Evolutionary conservation across 805 yeast species (phyloP), one percentile per base, ranked within the genome.

Genomic region (Barnettozyma sucrosica): DNA sequence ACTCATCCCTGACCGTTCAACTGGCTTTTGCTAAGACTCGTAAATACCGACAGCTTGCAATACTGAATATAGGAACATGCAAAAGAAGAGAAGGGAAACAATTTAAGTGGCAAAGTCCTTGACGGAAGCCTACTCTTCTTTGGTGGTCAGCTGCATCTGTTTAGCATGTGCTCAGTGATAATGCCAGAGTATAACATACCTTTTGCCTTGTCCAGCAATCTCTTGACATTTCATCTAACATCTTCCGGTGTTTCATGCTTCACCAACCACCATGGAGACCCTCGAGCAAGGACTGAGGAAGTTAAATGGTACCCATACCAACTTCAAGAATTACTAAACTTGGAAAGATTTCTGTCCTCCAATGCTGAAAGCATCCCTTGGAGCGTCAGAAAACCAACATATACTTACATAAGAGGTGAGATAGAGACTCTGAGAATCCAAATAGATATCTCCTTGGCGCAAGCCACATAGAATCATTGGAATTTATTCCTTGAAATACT

Each of bases 191-290:
- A 51, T 38, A 59, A 59, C 33, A 53, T 16, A 3, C 48, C 43
- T 9, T 39, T 4, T 23, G 37, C 49, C 11, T 43, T 43, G 2
- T 50, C 40, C 1, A 56, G 36, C 7, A 58, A 19, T 47, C 59
- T 58, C 52, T 58, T 58, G 39, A 69, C 46, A 10, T 67, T 55
- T 10, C 48, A 44, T 44, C 57, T 63, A 25, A 75, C 75, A 18
- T 70, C 69, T 3, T 51, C 62, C 21, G 50, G 37, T 44, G 56
- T 55, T 10, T 70, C 71, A 25, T 63, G 62, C 49, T 65, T 69
- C 26, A 66, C 66, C 45, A 71, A 59, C 71, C 69, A 71, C 74
- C 74, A 72, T 13, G 78, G 78, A 9, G 75, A 70, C 43, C 72
- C 76, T 1, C 77, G 76, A 20, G 75, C 71, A 11, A 70, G 54